Evolutionary conservation across 1,139 yeast species (phyloP), one percentile per base, ranked within the genome.

Genomic region (Debaryomycetaceae sp.): DNA sequence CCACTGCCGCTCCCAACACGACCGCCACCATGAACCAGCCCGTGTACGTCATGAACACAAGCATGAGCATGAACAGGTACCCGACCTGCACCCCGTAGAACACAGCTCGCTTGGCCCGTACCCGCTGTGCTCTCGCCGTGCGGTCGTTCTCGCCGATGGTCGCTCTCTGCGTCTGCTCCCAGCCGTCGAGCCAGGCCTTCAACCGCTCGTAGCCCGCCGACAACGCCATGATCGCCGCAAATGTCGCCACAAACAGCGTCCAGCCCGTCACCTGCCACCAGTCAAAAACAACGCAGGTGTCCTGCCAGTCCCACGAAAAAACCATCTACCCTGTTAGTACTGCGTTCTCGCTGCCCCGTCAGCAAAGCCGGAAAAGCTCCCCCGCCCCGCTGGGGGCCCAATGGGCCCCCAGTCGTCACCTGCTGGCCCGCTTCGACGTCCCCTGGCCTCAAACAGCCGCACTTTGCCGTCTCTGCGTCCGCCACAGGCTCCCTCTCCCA

Each of bases 1-100:
- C 95, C 24, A 81, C 37, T 14, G 72, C 74, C 1, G 93, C 93
- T 1, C 95, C 95, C 4, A 75, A 51, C 0, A 80, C 83, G 24
- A 85, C 86, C 2, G 91, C 83, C 13, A 81, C 45, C 93, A 87
- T 86, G 42, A 83, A 75, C 89, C 90, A 87, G 5, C 93, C 89
- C 59, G 87, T 86, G 60, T 84, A 87, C 4, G 91, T 85, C 95
- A 87, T 87, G 56, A 86, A 87, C 1, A 87, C 79, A 55, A 85
- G 74, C 95, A 87, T 87, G 53, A 87, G 65, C 72, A 84, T 68
- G 56, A 86, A 85, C 2, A 95, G 84, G 59, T 83, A 86, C 5
- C 87, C 86, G 11, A 87, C 91, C 58, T 85, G 91, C 13, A 80
- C 49, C 1, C 87, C 95, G 58, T 88, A 87, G 34, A 80, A 58